phyloP scores from a whole-genome alignment of 148 eudicot species.

The Heliosperma pusillum region DNA sequence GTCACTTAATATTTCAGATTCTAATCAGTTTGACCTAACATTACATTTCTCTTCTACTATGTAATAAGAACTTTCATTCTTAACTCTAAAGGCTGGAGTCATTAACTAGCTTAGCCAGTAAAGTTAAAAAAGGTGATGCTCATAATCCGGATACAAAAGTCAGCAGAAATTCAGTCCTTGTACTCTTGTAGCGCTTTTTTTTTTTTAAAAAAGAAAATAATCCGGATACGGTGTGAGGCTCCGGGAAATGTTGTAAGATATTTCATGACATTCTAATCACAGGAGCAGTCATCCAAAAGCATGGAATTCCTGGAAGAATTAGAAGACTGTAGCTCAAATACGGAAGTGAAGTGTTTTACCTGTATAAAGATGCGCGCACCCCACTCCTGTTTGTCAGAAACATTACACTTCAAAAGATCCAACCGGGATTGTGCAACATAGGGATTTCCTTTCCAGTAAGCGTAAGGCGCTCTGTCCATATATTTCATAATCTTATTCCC shows the following conservation, averaged over 20 bases:
- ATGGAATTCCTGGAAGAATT: neutral
- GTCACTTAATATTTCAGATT: neutral
- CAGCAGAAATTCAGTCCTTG: too few species aligned
- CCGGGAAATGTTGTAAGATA: too few species aligned
- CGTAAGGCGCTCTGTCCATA: constrained; percentile 65
- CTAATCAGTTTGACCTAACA: neutral
- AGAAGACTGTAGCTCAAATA: neutral
- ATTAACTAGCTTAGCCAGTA: too few species aligned
- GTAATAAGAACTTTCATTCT: neutral
- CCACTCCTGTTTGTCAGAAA: constrained; percentile 66
- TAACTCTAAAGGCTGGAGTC: neutral
- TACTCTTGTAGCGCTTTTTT: too few species aligned
- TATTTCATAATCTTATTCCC: constrained; percentile 53
- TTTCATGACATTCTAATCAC: neutral
- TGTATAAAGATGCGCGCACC: constrained; percentile 59
- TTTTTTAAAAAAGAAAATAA: too few species aligned
- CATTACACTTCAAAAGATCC: constrained; percentile 77
- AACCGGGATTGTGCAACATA: constrained; percentile 51
- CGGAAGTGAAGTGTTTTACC: constrained; percentile 31
- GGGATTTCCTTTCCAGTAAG: constrained; percentile 90
- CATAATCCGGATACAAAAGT: too few species aligned
- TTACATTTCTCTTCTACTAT: neutral
- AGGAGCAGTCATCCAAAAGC: neutral
- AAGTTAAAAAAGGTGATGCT: too few species aligned
- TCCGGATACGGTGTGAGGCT: too few species aligned